Evolutionary conservation across 225 moss, liverwort and hornwort genomes (phyloP).

Genomic region (Climacium dendroides): DNA sequence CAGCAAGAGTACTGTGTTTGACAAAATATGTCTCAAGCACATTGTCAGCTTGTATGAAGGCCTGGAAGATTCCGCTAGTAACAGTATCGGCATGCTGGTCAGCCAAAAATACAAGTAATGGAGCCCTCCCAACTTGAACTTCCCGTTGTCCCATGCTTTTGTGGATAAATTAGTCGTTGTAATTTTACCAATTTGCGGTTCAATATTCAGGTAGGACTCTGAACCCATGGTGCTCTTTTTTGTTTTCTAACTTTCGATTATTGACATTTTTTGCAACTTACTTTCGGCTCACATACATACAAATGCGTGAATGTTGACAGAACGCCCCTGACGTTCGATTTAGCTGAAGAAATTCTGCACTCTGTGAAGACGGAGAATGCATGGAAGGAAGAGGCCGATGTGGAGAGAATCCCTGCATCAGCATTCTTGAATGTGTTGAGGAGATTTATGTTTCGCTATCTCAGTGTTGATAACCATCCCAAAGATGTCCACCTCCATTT

Average conservation of each 20-base stretch:
- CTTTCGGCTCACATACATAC: background rate
- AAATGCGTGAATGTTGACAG: slow-evolving; percentile 2
- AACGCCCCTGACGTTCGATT: slow-evolving; percentile 12
- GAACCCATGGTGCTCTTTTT: background rate
- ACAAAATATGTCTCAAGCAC: slow-evolving; percentile 33
- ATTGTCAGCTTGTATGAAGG: slow-evolving; percentile 53
- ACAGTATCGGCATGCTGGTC: slow-evolving; percentile 23
- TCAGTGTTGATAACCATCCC: slow-evolving; percentile 21
- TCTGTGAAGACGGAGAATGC: slow-evolving; percentile 22
- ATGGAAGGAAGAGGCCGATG: slow-evolving; percentile 19
- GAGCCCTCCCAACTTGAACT: background rate
- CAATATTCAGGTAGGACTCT: background rate
- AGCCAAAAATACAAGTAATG: slow-evolving; percentile 36
- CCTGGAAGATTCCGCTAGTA: slow-evolving; percentile 41
- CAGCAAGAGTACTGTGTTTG: slow-evolving; percentile 30
- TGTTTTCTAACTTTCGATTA: background rate
- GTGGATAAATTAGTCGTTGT: background rate
- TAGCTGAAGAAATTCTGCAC: slow-evolving; percentile 10
- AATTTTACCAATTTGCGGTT: background rate
- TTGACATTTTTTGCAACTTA: background rate
- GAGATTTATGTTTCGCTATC: slow-evolving; percentile 43
- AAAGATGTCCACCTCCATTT: slow-evolving; percentile 23
- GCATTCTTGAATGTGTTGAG: slow-evolving; percentile 23
- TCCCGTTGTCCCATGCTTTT: background rate
- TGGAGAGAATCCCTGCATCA: slow-evolving; percentile 14